Percentiles rank a stretch among this genome's conserved stretches.
These are phyloP conservation scores for Phialophora macrospora DNA, from an alignment of 2,329 filamentous ascomycete genomes.

Conservation along the genomic window DNA sequence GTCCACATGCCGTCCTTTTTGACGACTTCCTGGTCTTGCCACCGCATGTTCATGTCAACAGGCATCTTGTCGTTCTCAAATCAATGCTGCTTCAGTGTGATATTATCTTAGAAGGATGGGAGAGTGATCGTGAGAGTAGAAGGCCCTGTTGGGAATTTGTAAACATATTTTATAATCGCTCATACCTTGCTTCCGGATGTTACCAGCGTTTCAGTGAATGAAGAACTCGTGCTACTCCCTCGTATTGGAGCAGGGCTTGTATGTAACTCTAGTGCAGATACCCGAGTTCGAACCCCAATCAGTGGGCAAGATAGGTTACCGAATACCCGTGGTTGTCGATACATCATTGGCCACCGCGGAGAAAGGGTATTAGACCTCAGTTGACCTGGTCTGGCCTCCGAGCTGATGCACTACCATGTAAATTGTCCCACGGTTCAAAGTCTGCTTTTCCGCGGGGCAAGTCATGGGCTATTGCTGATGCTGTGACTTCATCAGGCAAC, in stretches of 20 bases:
- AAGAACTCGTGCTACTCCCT: background rate
- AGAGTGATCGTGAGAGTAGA: background rate
- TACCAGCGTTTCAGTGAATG: background rate
- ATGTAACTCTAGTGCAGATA: background rate
- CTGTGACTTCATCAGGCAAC: background rate
- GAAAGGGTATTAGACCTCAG: background rate
- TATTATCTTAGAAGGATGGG: background rate
- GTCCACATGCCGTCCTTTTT: constrained; percentile 26
- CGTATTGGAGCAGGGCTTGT: background rate
- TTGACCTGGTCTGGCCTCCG: background rate
- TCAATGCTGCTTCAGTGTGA: background rate
- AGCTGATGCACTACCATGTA: background rate
- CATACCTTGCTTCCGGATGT: background rate
- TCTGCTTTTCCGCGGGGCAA: background rate
- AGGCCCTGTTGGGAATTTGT: background rate
- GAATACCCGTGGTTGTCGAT: constrained; percentile 2
- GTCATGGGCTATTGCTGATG: constrained; percentile 2
- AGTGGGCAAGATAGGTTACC: background rate
- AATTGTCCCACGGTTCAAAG: background rate
- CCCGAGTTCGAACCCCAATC: background rate
- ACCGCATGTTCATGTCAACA: constrained; percentile 23
- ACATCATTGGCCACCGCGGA: background rate
- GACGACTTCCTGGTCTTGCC: constrained; percentile 27
- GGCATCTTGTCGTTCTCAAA: constrained; percentile 8
- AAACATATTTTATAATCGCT: background rate